Percentiles rank a stretch among this genome's conserved stretches.
These are phyloP conservation scores for Entamoeba moshkovskii DNA, from an alignment of 208 protist species.

Conservation along the genomic window DNA sequence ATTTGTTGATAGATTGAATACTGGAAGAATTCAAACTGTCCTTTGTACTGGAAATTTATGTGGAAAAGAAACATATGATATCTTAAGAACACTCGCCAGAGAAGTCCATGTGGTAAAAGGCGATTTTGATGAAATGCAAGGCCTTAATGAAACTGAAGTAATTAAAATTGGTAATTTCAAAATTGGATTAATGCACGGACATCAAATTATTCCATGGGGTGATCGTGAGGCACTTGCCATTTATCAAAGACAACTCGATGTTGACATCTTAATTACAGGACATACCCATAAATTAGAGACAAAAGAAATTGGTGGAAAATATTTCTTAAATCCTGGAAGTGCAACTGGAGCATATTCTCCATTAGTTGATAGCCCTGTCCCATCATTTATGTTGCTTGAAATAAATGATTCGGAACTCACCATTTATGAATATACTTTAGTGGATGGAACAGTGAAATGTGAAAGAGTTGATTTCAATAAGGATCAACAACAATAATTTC, in stretches of 20 bases:
- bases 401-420: not conserved
- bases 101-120: constrained; percentile 85
- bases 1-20: constrained; percentile 79
- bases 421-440: not conserved
- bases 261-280: constrained; percentile 87
- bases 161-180: constrained; percentile 78
- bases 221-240: constrained; percentile 65
- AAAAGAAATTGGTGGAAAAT: constrained; percentile 72
- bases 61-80: constrained; percentile 72
- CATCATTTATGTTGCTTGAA: constrained; percentile 20
- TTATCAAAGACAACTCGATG: constrained; percentile 80
- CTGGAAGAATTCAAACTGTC: constrained; percentile 80
- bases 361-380: not conserved
- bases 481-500: not conserved
- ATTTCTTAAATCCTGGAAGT: constrained; percentile 94
- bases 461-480: not conserved
- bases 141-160: constrained; percentile 65
- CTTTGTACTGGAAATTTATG: constrained; percentile 92
- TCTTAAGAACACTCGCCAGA: constrained; percentile 70
- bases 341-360: constrained; percentile 77
- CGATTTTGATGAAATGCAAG: constrained; percentile 72
- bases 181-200: constrained; percentile 85
- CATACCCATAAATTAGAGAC: constrained; percentile 69
- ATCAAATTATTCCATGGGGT: constrained; percentile 75
- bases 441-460: not conserved